phyloP scores from a whole-genome alignment of 2,329 filamentous ascomycete species.

The Ophiostoma novo-ulmi region DNA sequence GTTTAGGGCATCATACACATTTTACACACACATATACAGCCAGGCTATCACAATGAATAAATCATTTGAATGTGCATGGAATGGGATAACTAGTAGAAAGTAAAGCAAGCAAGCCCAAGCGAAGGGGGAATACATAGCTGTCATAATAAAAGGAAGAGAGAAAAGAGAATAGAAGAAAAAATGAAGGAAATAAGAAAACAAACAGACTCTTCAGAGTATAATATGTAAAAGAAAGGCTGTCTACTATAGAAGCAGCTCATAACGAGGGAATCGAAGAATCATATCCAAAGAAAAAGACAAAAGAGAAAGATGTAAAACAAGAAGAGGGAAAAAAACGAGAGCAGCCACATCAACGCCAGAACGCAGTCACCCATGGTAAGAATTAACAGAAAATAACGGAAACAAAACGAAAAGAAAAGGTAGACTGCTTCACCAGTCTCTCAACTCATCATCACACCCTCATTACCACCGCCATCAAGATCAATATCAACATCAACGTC shows the following conservation, averaged over 20 bases:
- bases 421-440: neutral
- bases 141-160: constrained; percentile 5
- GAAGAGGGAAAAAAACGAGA: neutral
- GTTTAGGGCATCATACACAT: constrained; percentile 2
- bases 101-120: neutral
- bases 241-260: neutral
- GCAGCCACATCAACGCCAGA: neutral
- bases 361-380: neutral
- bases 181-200: neutral
- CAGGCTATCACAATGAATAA: neutral
- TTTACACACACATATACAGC: neutral
- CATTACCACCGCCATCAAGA: neutral
- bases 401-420: neutral
- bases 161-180: neutral
- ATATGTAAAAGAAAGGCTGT: neutral
- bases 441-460: neutral
- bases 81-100: neutral
- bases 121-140: neutral
- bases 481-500: neutral
- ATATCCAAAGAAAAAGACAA: neutral
- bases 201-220: neutral
- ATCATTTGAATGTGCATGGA: neutral
- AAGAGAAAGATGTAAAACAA: neutral
- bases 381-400: neutral
- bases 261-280: neutral